Evolutionary conservation across 2,329 filamentous ascomycete species (phyloP).

Genomic region (Epichloe scottii): DNA sequence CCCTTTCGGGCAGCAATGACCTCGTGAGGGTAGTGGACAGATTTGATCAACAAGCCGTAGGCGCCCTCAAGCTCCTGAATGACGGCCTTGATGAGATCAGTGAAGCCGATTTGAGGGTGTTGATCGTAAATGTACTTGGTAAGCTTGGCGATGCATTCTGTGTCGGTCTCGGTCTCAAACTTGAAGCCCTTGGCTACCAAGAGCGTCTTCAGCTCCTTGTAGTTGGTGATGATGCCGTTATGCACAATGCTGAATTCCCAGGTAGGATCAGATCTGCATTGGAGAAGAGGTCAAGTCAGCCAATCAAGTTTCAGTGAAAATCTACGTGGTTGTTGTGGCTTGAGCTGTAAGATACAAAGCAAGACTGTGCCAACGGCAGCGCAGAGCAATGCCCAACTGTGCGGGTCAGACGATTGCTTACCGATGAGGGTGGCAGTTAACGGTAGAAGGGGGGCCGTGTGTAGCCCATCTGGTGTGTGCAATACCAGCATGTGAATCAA

Average conservation of each 20-base stretch:
- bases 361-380: no score
- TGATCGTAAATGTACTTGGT: conserved; percentile 96
- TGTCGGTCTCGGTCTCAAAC: conserved; percentile 99
- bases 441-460: conserved; percentile 81
- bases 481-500: conserved; percentile 97
- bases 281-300: conserved; percentile 8
- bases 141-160: conserved; percentile 97
- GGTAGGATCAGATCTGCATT: conserved; percentile 67
- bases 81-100: conserved; percentile 89
- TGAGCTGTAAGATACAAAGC: no score
- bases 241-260: conserved; percentile 98
- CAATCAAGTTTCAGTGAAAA: neutral
- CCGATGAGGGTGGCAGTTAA: conserved; percentile 98
- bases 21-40: conserved; percentile 95
- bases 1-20: conserved; percentile 97
- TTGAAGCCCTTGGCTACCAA: conserved; percentile 90
- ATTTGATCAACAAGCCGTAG: conserved; percentile 95
- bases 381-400: no score
- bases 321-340: neutral
- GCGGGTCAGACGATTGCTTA: conserved; percentile 30
- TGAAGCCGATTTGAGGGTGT: conserved; percentile 90
- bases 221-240: conserved; percentile 99
- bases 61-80: conserved; percentile 97
- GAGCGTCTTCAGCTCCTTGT: conserved; percentile 96
- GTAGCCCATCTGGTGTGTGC: conserved; percentile 99